Evolutionary conservation across 768 basidiomycete genomes (phyloP).

Genomic region (Chalciporus piperatus): DNA sequence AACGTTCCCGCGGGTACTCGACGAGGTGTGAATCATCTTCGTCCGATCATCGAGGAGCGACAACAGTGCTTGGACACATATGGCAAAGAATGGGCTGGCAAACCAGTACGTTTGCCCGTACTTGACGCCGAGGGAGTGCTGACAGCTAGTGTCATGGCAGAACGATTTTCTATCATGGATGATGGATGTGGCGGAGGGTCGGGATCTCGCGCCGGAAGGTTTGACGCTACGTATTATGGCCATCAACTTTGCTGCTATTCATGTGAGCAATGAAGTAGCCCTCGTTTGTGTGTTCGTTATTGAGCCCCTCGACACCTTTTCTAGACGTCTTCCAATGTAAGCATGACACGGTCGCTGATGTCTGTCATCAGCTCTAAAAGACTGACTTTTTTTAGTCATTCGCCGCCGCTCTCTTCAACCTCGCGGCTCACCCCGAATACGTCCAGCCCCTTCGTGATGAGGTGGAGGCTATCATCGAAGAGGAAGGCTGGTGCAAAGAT

Average conservation of each 20-base stretch:
- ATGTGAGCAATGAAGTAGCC: conserved; percentile 11
- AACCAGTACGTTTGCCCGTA: conserved; percentile 27
- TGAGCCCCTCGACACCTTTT: not conserved
- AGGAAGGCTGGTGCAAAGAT: conserved; percentile 25
- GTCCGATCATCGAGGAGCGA: conserved; percentile 32
- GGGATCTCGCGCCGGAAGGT: conserved; percentile 17
- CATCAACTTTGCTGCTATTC: conserved; percentile 18
- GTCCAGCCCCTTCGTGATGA: conserved; percentile 34
- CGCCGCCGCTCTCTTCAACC: not conserved
- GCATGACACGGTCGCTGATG: not conserved
- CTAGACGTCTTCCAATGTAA: not conserved
- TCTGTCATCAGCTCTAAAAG: no score
- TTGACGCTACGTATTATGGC: conserved; percentile 12
- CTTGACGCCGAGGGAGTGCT: not conserved
- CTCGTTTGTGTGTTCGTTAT: no score
- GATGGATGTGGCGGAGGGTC: conserved; percentile 16
- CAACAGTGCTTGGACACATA: conserved; percentile 18
- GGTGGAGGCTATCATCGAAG: conserved; percentile 24
- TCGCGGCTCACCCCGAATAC: not conserved
- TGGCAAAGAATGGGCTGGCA: conserved; percentile 28
- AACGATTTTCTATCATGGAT: conserved; percentile 33
- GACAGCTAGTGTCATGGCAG: conserved; percentile 8
- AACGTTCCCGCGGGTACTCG: not conserved
- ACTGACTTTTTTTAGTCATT: no score
- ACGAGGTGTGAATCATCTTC: conserved; percentile 11